Evolutionary conservation across 1,284 basidiomycete species (phyloP), one percentile per base, ranked within the genome.

Genomic region (Ganoderma lingzhi): DNA sequence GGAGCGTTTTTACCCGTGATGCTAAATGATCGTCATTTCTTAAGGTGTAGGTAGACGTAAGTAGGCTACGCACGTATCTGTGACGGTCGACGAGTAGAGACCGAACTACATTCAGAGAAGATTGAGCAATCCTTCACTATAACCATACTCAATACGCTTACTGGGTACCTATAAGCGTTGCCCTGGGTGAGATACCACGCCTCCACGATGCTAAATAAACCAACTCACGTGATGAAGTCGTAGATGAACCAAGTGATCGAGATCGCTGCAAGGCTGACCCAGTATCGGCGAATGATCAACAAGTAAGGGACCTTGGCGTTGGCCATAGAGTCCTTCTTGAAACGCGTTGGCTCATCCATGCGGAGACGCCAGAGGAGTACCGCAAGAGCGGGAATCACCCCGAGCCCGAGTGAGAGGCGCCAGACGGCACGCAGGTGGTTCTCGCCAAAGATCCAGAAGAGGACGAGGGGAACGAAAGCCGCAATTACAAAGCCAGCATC

Each of bases 381-480:
- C 2, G 89, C 84, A 8, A 91, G 75, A 5, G 96, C 96, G 32
- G 96, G 95, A 64, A 98, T 80, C 53, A 92, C 84, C 56, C 96
- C 97, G 14, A 98, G 85, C n/a, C 95, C 96, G 39, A 98, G 87
- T 4, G 95, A 93, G 48, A 96, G 79, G 65, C 97, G 92, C 96
- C 95, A 97, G 5, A 95, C 93, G 5, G 91, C 92, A 32, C 93
- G 88, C 39, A 97, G 88, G 77, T 96, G 95, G 72, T 93, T 79
- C 67, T 90, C 81, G 45, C 95, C 93, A 72, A 93, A 96, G 88
- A 96, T 96, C 93, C 93, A 96, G 76, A 90, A 91, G 42, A 95
- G 83, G 35, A 97, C 91, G 23, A 96, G 86, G 12, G 95, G 93
- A 2, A 96, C 93, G 70, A 98, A 96, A 41, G 93, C 85, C 8